phyloP scores from a whole-genome alignment of 441 rosid species.

The Pelargonium cotyledonis region DNA sequence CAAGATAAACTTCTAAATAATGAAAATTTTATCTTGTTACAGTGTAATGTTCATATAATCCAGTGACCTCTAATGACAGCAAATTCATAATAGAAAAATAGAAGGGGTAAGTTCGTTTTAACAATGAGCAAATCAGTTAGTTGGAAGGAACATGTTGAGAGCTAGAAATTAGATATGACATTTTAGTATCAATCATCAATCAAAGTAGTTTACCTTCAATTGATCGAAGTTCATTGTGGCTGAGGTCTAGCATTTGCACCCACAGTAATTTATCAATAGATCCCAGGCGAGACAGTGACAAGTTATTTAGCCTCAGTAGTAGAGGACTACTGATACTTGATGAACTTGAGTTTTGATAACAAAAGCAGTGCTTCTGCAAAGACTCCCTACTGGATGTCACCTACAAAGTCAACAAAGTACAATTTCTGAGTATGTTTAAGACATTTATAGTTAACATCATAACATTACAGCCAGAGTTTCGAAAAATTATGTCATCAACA shows the following conservation, averaged over 20 bases:
- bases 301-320: slow-evolving; percentile 55
- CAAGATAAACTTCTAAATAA: not conserved
- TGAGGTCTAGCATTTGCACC: slow-evolving; percentile 87
- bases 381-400: slow-evolving; percentile 47
- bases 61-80: not conserved
- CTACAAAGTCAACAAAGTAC: slow-evolving; percentile 22
- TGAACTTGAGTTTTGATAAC: slow-evolving; percentile 28
- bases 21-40: not conserved
- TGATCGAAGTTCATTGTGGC: slow-evolving; percentile 74
- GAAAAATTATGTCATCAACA: not conserved
- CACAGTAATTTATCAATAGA: slow-evolving; percentile 60
- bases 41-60: not conserved
- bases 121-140: not conserved
- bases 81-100: not conserved
- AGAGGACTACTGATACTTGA: slow-evolving; percentile 23
- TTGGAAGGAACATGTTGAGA: not conserved
- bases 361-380: slow-evolving; percentile 44
- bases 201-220: slow-evolving; percentile 57
- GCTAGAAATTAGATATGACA: slow-evolving; percentile 3
- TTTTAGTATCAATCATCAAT: slow-evolving; percentile 7
- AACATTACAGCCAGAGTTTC: not conserved
- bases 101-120: not conserved
- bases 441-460: not conserved
- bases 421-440: not conserved
- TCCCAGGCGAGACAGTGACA: slow-evolving; percentile 59